Evolutionary conservation across 2,329 filamentous ascomycete species (phyloP), one percentile per base, ranked within the genome.

Genomic region (Penicillium sp.): DNA sequence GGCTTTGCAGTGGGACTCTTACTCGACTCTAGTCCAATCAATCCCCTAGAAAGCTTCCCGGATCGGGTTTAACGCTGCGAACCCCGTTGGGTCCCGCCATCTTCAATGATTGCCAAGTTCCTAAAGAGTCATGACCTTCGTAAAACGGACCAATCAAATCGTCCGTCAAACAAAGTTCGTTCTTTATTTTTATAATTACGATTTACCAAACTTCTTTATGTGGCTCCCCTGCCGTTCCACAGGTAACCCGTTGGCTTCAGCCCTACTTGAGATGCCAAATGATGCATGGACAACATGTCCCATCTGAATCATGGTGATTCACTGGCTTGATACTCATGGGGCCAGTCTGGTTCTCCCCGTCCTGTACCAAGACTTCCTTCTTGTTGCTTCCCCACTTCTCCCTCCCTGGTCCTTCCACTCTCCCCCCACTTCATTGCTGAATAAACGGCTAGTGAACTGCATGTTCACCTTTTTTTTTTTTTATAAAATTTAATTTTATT

Each of bases 271-370:
- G 36, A 50, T 48, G 40, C 40, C 45, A 37, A 55, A 53, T 37
- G 24, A 39, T 52, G 44, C 45, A 56, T 49, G 42, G 39, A 37
- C 42, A 28, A 52, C 37, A 50, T 49, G 43, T 48, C 46, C 6
- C 33, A 48, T 61, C 31, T 61, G 61, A 57, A 47, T 59, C 55
- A 61, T 18, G 1, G 26, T 52, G 54, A 59, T 34, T 49, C 54
- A 53, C 48, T 18, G 23, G 33, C 21, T 36, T 48, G 23, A 39
- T 49, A 28, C 42, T 10, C 52, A 21, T 44, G 45, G 51, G 45
- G 51, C 37, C 19, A 31, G 31, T 51, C 16, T 26, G 40, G 36
- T 19, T 39, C 24, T 23, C 29, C 39, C 40, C 40, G 29, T 31
- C 33, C 24, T 39, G 52, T 24, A 33, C 46, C 36, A 36, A 40